phyloP scores from a whole-genome alignment of 768 basidiomycete genomes.

The Boletus vermiculosoides region DNA sequence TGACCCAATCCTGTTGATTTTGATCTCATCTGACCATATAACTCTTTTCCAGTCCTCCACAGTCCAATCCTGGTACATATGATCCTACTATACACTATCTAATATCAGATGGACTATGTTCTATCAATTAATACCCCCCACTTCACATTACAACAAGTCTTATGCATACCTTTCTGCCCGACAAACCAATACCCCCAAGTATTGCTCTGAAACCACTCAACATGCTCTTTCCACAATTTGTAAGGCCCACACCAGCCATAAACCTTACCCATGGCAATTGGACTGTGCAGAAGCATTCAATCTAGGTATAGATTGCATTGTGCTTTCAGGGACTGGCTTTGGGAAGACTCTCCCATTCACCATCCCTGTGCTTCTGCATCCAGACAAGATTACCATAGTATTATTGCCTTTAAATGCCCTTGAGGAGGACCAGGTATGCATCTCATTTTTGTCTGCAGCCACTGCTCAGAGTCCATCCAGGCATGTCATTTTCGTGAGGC shows the following conservation, averaged over 20 bases:
- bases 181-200: too few relatives aligned
- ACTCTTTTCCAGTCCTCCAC: too few relatives aligned
- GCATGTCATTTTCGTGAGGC: neutral
- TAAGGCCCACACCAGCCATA: too few relatives aligned
- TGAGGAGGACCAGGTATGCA: neutral
- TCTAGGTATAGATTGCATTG: neutral
- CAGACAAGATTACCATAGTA: neutral
- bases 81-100: neutral
- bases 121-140: neutral
- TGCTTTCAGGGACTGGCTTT: slow-evolving; percentile 2
- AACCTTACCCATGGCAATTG: too few relatives aligned
- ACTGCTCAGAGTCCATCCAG: neutral
- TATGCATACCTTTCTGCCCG: too few relatives aligned
- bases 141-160: neutral
- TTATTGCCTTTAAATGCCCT: neutral
- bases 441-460: neutral
- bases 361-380: neutral
- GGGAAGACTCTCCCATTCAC: neutral
- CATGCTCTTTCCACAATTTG: too few relatives aligned
- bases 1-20: too few relatives aligned
- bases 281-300: neutral
- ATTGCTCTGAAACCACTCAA: too few relatives aligned
- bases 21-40: too few relatives aligned
- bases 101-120: neutral
- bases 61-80: too few relatives aligned